Evolutionary conservation across 176 grass and related monocot species (phyloP).

Genomic region (Oryza rufipogon): DNA sequence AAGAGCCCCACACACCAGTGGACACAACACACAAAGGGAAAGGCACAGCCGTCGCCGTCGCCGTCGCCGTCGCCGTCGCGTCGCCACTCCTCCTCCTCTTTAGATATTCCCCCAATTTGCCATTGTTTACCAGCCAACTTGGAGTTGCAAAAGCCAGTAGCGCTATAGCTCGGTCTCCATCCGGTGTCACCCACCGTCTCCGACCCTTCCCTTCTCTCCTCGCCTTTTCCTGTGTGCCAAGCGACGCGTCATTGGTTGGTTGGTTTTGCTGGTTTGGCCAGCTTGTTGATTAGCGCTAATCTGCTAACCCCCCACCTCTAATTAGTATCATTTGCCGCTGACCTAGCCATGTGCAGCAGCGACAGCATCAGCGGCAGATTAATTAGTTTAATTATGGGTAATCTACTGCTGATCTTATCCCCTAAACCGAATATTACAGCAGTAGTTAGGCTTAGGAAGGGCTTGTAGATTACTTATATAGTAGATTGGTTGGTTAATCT

Average conservation of each 20-base stretch:
- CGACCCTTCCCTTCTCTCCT: background rate
- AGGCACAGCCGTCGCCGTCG: background rate
- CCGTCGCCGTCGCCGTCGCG: background rate
- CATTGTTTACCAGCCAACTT: background rate
- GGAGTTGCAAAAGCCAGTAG: background rate
- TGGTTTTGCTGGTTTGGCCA: background rate
- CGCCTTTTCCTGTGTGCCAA: background rate
- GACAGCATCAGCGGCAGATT: background rate
- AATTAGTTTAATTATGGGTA: background rate
- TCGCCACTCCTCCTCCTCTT: too few species aligned
- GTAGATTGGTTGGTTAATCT: background rate
- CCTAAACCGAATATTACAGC: background rate
- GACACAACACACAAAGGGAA: too few species aligned
- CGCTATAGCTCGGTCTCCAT: background rate
- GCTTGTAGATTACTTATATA: background rate
- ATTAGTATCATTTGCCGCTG: background rate
- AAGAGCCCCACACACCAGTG: background rate
- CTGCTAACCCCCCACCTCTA: background rate
- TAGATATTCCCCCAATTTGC: background rate
- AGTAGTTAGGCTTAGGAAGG: background rate
- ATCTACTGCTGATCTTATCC: background rate
- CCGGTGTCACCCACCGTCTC: too few species aligned
- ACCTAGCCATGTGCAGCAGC: background rate
- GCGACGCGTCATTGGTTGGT: too few species aligned
- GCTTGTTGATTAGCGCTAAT: background rate